These are phyloP conservation scores for Brassica juncea DNA, from an alignment of 345 rosid genomes.

Conservation along the genomic window DNA sequence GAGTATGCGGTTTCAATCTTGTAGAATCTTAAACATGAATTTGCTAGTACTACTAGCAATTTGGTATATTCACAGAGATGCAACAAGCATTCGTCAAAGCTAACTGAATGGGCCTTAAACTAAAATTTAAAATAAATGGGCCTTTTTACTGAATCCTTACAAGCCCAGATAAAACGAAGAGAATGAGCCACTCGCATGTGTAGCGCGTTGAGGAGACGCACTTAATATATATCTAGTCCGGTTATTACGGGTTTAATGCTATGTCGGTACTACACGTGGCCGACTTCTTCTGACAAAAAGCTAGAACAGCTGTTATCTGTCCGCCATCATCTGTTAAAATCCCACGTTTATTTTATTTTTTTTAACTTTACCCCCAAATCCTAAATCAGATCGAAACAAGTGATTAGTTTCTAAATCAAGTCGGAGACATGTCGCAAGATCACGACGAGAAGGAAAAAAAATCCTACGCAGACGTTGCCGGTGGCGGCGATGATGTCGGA, in stretches of 20 bases:
- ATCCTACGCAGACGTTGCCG: constrained; percentile 21
- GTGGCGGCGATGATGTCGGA: constrained; percentile 23
- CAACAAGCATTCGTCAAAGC: no score
- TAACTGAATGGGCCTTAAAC: no score
- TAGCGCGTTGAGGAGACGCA: constrained; percentile 3
- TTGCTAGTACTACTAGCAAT: constrained; percentile 23
- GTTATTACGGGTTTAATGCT: not conserved
- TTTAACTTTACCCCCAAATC: not conserved
- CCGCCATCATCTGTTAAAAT: not conserved
- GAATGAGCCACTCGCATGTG: not conserved
- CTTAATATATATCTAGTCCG: not conserved
- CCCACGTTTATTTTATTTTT: not conserved
- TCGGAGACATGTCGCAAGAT: constrained; percentile 39
- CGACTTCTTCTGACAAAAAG: constrained; percentile 5
- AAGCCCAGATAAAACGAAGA: not conserved
- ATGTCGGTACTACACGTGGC: constrained; percentile 27
- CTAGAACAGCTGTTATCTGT: not conserved
- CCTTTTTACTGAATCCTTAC: not conserved
- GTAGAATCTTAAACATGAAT: constrained; percentile 4
- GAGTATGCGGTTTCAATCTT: constrained; percentile 3
- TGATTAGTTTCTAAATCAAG: not conserved
- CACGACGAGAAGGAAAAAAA: constrained; percentile 17
- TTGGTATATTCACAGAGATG: not conserved
- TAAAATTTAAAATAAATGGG: not conserved
- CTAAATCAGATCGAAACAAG: constrained; percentile 20